These are phyloP conservation scores for Saccharomycopsis javanensis DNA, from an alignment of 805 yeast species.

Conservation along the genomic window DNA sequence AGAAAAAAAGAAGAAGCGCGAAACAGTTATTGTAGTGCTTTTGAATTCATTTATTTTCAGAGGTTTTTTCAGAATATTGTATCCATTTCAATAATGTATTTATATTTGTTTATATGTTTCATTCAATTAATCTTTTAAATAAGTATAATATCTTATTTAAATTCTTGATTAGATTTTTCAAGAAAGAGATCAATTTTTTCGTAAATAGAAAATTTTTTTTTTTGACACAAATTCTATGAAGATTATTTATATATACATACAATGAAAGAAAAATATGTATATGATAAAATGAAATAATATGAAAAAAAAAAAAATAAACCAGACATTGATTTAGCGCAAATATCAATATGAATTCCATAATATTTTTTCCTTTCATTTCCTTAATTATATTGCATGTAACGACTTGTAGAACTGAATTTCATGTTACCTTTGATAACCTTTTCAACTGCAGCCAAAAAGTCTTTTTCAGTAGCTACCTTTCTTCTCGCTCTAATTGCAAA, in stretches of 20 bases:
- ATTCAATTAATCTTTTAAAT: background rate
- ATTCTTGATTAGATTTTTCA: too few species aligned
- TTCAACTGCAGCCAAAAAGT: slow-evolving; percentile 93
- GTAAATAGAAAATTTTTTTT: too few species aligned
- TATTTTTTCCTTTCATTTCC: background rate
- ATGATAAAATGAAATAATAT: background rate
- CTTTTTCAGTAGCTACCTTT: slow-evolving; percentile 97
- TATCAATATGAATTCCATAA: background rate
- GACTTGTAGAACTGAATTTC: slow-evolving; percentile 94
- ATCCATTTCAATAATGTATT: too few species aligned
- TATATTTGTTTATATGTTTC: too few species aligned
- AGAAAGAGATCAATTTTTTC: too few species aligned
- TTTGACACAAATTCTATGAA: slow-evolving; percentile 1
- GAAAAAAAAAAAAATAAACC: background rate
- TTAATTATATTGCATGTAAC: slow-evolving; percentile 96
- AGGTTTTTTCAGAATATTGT: background rate
- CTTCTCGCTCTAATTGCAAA: slow-evolving; percentile 97
- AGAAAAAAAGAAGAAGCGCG: too few species aligned
- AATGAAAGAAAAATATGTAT: background rate
- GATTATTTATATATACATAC: too few species aligned
- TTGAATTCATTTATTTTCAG: background rate
- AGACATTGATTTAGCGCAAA: background rate
- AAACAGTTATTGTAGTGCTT: too few species aligned
- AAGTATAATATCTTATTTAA: too few species aligned
- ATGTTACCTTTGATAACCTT: slow-evolving; percentile 97